Conservation (phyloP, 2,329 filamentous ascomycete genomes). For the Truncatella angustata region DNA sequence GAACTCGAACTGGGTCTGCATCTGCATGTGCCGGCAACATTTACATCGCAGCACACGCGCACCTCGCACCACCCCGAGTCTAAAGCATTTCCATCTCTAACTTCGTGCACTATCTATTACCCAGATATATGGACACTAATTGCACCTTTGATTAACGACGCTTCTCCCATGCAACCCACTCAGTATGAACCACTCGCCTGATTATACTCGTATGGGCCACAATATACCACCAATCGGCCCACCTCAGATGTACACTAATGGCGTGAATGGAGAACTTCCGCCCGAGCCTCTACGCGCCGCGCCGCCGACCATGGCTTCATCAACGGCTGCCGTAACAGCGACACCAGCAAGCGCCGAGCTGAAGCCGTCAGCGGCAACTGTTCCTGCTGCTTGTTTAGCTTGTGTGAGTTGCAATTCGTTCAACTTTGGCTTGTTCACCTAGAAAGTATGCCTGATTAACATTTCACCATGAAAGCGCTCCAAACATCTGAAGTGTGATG, state of each 20-base stretch:
- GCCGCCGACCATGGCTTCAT: neutral
- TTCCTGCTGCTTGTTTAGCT: slow-evolving; percentile 53
- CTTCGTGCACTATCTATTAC: neutral
- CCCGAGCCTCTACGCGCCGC: neutral
- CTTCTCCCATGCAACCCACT: neutral
- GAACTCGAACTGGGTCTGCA: too few species aligned
- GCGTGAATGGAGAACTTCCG: neutral
- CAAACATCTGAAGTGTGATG: slow-evolving; percentile 77
- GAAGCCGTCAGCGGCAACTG: slow-evolving; percentile 26
- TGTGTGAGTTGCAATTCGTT: slow-evolving; percentile 7
- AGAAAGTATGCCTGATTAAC: too few species aligned
- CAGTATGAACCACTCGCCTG: neutral
- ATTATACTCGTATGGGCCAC: neutral
- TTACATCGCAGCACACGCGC: neutral
- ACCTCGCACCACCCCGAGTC: neutral
- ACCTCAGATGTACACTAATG: neutral
- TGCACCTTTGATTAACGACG: neutral
- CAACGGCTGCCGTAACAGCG: neutral
- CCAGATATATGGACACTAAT: neutral
- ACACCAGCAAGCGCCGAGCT: neutral
- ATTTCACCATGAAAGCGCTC: slow-evolving; percentile 51
- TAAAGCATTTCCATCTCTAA: neutral
- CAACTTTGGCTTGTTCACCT: neutral
- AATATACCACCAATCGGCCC: neutral
- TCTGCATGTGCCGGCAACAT: neutral